These are phyloP conservation scores for Magnusiomyces paraingens DNA, from an alignment of 1,139 yeast genomes.

Conservation along the genomic window DNA sequence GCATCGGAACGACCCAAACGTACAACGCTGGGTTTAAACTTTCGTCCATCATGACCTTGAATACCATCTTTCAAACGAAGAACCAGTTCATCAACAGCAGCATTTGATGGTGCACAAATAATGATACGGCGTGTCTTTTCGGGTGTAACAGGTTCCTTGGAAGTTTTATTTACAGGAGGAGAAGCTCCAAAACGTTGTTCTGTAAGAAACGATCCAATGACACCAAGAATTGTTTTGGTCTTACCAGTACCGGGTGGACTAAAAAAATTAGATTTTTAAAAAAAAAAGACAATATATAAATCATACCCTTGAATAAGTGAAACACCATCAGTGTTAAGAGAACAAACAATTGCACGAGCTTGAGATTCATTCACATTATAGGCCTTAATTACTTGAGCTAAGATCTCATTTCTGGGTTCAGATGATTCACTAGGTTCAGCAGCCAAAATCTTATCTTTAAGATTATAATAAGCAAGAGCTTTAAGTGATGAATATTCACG, in stretches of 20 bases:
- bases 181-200: slow-evolving; percentile 29
- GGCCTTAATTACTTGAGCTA: slow-evolving; percentile 36
- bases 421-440: slow-evolving; percentile 51
- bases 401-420: slow-evolving; percentile 32
- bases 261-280: slow-evolving; percentile 7
- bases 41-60: slow-evolving; percentile 45
- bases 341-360: slow-evolving; percentile 77
- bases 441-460: slow-evolving; percentile 53
- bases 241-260: slow-evolving; percentile 96
- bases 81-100: slow-evolving; percentile 97
- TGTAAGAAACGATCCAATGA: slow-evolving; percentile 71
- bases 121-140: slow-evolving; percentile 48
- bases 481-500: slow-evolving; percentile 82
- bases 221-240: slow-evolving; percentile 91
- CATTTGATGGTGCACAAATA: slow-evolving; percentile 97
- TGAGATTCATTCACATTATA: slow-evolving; percentile 79
- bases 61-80: slow-evolving; percentile 75
- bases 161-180: slow-evolving; percentile 28
- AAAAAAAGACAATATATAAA: slow-evolving; percentile 1
- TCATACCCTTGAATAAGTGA: slow-evolving; percentile 77
- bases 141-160: slow-evolving; percentile 31
- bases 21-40: slow-evolving; percentile 64
- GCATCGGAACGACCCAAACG: slow-evolving; percentile 89
- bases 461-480: slow-evolving; percentile 76
- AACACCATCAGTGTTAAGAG: slow-evolving; percentile 65